Conservation (phyloP, 176 grass and related monocot species). For the Puccinellia tenuiflora region DNA sequence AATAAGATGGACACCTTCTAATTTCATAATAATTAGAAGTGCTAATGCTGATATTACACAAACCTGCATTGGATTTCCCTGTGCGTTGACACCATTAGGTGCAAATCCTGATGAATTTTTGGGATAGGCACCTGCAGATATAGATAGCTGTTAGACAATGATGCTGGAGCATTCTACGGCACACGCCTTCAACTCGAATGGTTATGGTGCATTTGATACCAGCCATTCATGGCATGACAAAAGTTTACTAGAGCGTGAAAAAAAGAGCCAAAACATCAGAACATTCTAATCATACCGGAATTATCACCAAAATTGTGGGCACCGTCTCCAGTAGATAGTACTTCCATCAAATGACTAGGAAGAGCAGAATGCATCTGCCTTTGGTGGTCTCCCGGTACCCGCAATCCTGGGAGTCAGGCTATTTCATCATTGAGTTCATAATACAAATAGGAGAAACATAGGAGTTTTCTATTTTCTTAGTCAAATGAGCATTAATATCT, state of each 20-base stretch:
- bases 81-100: conserved; percentile 36
- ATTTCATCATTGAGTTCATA: background rate
- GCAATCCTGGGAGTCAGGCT: conserved; percentile 49
- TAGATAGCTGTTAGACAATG: conserved; percentile 27
- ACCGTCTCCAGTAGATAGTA: conserved; percentile 65
- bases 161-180: background rate
- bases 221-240: background rate
- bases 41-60: conserved; percentile 16
- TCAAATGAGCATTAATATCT: conserved; percentile 10
- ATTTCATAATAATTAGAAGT: conserved; percentile 4
- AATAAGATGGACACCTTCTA: conserved; percentile 10
- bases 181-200: conserved; percentile 28
- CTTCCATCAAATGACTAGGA: conserved; percentile 90
- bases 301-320: conserved; percentile 72
- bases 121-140: conserved; percentile 52
- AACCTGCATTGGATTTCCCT: conserved; percentile 77
- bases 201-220: background rate
- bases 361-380: conserved; percentile 74
- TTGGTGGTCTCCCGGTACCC: conserved; percentile 65
- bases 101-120: conserved; percentile 64
- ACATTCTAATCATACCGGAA: conserved; percentile 34
- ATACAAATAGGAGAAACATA: background rate
- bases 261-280: background rate
- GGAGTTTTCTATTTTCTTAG: background rate
- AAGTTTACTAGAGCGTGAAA: background rate